Evolutionary conservation across 2,329 filamentous ascomycete species (phyloP).

Genomic region (Stagonosporopsis tanaceti): DNA sequence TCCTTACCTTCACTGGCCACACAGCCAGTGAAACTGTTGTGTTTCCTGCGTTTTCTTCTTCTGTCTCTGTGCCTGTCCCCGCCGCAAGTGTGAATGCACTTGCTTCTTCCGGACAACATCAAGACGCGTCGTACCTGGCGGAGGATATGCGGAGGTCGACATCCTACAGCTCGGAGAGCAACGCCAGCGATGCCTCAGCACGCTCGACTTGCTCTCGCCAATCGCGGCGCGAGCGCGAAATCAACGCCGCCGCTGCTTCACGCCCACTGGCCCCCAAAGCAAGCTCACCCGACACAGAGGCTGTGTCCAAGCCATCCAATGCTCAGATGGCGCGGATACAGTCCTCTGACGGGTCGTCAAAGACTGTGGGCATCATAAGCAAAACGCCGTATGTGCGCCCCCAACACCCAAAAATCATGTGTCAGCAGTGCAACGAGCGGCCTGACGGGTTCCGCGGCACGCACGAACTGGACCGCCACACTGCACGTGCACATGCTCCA

Average conservation of each 20-base stretch:
- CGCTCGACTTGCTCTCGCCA: slow-evolving; percentile 55
- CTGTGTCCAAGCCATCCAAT: slow-evolving; percentile 45
- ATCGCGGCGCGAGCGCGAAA: slow-evolving; percentile 58
- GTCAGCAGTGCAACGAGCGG: slow-evolving; percentile 73
- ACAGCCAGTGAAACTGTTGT: slow-evolving; percentile 48
- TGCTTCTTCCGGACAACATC: slow-evolving; percentile 35
- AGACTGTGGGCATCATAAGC: slow-evolving; percentile 59
- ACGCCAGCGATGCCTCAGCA: slow-evolving; percentile 56
- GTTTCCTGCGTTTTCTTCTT: slow-evolving; percentile 41
- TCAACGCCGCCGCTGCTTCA: slow-evolving; percentile 56
- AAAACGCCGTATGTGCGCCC: slow-evolving; percentile 69
- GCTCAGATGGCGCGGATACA: slow-evolving; percentile 61
- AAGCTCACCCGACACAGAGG: slow-evolving; percentile 30
- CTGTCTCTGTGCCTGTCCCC: slow-evolving; percentile 36
- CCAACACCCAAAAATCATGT: slow-evolving; percentile 75
- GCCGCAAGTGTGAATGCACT: slow-evolving; percentile 45
- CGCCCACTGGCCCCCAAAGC: slow-evolving; percentile 60
- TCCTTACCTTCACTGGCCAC: slow-evolving; percentile 44
- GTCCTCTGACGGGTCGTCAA: slow-evolving; percentile 62
- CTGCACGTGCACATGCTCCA: slow-evolving; percentile 70
- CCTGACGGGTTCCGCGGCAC: slow-evolving; percentile 84
- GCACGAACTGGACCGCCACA: slow-evolving; percentile 70
- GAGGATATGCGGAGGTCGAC: slow-evolving; percentile 61
- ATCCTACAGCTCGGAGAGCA: slow-evolving; percentile 50
- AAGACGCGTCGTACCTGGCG: slow-evolving; percentile 45